Evolutionary conservation across 2,329 filamentous ascomycete genomes (phyloP).

Genomic region (Botryotinia convoluta): DNA sequence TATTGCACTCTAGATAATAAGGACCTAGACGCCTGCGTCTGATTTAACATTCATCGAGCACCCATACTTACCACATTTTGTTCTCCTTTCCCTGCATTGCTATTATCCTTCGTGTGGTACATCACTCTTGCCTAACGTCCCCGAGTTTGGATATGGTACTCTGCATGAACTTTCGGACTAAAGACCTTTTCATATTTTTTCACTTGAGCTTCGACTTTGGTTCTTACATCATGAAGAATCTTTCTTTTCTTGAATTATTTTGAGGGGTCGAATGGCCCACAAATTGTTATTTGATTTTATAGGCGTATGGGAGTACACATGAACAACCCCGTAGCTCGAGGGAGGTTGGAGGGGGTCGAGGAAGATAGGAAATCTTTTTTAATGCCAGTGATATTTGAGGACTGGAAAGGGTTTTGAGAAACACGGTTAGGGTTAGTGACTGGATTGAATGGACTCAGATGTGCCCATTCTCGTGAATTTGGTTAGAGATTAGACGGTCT

Average conservation of each 20-base stretch:
- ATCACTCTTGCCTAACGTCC: not conserved
- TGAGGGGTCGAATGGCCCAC: not conserved
- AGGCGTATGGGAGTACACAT: conserved; percentile 12
- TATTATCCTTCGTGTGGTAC: not conserved
- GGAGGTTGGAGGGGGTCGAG: not conserved
- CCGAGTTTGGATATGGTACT: conserved; percentile 7
- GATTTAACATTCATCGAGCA: not conserved
- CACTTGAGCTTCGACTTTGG: not conserved
- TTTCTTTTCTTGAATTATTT: conserved; percentile 7
- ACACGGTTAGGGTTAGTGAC: not conserved
- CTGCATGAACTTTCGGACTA: not conserved
- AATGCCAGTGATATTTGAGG: not conserved
- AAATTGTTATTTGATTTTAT: conserved; percentile 16
- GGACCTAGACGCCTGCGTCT: not conserved
- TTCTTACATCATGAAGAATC: not conserved
- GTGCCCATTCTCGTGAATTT: not conserved
- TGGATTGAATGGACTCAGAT: not conserved
- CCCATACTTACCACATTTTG: not conserved
- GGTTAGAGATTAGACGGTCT: not conserved
- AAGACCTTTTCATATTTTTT: not conserved
- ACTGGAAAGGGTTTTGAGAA: not conserved
- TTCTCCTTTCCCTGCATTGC: not conserved
- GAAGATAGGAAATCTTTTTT: not conserved
- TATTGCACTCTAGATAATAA: not conserved
- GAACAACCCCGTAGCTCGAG: not conserved